Conservation (phyloP, 768 basidiomycete genomes). For the Lentinula boryana region DNA sequence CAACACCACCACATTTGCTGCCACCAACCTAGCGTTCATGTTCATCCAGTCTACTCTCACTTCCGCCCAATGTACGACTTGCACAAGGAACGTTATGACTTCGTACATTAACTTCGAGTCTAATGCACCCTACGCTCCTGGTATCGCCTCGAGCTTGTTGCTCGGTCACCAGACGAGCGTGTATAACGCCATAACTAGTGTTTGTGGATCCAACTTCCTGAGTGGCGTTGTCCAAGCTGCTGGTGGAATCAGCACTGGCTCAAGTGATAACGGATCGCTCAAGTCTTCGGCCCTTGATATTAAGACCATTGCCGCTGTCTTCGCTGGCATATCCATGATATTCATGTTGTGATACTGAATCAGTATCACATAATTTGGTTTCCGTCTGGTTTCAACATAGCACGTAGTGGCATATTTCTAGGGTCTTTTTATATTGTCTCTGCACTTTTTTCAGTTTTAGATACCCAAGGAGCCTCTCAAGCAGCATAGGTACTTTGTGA, state of each 20-base stretch:
- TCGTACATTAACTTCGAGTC: slow-evolving; percentile 77
- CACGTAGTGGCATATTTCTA: neutral
- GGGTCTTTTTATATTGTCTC: neutral
- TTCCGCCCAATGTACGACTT: slow-evolving; percentile 68
- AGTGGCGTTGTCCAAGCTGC: slow-evolving; percentile 62
- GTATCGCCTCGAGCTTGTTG: slow-evolving; percentile 58
- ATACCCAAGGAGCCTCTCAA: neutral
- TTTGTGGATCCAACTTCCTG: slow-evolving; percentile 72
- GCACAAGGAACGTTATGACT: slow-evolving; percentile 72
- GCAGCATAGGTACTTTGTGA: neutral
- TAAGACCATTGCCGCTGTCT: neutral
- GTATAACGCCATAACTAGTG: slow-evolving; percentile 53
- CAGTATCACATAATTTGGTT: neutral
- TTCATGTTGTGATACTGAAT: neutral
- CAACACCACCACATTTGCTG: slow-evolving; percentile 47
- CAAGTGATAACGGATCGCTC: neutral
- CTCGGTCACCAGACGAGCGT: slow-evolving; percentile 60
- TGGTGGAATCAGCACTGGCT: slow-evolving; percentile 42
- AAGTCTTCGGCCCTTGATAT: neutral
- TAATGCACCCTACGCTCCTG: slow-evolving; percentile 66
- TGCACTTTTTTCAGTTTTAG: neutral
- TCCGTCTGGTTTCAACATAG: neutral
- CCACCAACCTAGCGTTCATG: slow-evolving; percentile 74
- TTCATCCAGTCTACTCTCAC: slow-evolving; percentile 50
- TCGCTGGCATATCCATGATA: neutral